A percentile compares a stretch with the other conserved stretches of the same genome.
These are phyloP conservation scores for Fusarium globosum DNA, from an alignment of 2,329 filamentous ascomycete species.

Conservation along the genomic window DNA sequence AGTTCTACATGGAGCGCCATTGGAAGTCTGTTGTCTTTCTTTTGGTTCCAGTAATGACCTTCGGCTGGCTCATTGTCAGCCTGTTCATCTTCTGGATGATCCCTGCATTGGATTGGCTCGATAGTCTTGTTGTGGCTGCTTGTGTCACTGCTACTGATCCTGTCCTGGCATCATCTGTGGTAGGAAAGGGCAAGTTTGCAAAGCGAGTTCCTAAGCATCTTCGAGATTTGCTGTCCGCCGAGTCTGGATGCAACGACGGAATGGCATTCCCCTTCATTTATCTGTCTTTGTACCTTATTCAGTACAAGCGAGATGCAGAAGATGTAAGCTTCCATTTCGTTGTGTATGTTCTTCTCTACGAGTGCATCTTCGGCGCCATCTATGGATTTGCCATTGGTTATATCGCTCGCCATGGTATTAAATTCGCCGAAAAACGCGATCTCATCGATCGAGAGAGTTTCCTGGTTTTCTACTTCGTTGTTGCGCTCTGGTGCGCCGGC, in stretches of 20 bases:
- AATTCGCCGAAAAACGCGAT: constrained; percentile 83
- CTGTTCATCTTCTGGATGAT: constrained; percentile 95
- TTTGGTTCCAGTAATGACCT: constrained; percentile 96
- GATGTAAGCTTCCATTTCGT: constrained; percentile 88
- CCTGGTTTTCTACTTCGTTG: constrained; percentile 97
- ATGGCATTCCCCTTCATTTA: constrained; percentile 99
- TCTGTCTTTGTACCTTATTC: constrained; percentile 87
- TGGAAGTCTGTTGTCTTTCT: constrained; percentile 93
- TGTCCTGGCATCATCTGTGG: constrained; percentile 95
- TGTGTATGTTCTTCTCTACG: constrained; percentile 89
- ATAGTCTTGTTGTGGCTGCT: constrained; percentile 86
- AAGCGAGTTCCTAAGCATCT: constrained; percentile 98
- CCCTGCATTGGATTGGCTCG: constrained; percentile 83
- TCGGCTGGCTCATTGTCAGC: constrained; percentile 92
- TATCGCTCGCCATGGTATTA: constrained; percentile 89
- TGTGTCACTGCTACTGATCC: constrained; percentile 98
- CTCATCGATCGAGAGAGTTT: constrained; percentile 97
- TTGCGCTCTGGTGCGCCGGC: constrained; percentile 94
- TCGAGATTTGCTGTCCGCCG: constrained; percentile 91
- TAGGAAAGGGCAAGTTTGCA: constrained; percentile 98
- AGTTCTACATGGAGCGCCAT: constrained; percentile 97
- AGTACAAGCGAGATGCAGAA: constrained; percentile 75
- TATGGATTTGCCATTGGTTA: constrained; percentile 92
- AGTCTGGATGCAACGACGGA: constrained; percentile 98
- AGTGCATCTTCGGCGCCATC: constrained; percentile 91